Evolutionary conservation across 352 stramenopile genomes (phyloP).

Genomic region (Globisporangium nunn): DNA sequence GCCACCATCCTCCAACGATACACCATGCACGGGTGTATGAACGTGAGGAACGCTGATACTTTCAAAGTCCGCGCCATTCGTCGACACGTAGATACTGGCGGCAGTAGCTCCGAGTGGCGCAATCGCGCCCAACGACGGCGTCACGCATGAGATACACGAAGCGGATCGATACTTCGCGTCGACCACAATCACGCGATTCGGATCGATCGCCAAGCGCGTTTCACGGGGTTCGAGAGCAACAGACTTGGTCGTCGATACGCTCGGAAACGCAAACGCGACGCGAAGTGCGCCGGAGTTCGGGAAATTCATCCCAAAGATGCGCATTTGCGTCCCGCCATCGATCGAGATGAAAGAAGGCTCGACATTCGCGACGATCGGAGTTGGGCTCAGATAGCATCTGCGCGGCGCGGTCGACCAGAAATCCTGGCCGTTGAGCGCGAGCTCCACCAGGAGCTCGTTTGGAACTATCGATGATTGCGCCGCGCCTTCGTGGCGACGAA

Average conservation of each 20-base stretch:
- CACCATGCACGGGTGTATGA: slow-evolving; percentile 8
- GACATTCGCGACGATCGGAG: slow-evolving; percentile 27
- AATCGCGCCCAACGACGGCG: slow-evolving; percentile 25
- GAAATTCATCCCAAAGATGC: slow-evolving; percentile 48
- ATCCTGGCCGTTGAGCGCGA: slow-evolving; percentile 62
- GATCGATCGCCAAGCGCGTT: slow-evolving; percentile 27
- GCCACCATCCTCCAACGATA: not conserved
- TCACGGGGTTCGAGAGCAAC: not conserved
- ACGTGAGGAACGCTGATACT: slow-evolving; percentile 40
- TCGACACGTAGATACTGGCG: slow-evolving; percentile 37
- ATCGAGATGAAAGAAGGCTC: slow-evolving; percentile 39
- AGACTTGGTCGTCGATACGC: too few species aligned
- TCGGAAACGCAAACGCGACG: slow-evolving; percentile 34
- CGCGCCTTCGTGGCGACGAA: slow-evolving; percentile 24
- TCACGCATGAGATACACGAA: slow-evolving; percentile 33
- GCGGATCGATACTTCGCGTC: slow-evolving; percentile 47
- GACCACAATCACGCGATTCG: slow-evolving; percentile 31
- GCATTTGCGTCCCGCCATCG: slow-evolving; percentile 27
- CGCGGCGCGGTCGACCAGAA: slow-evolving; percentile 41
- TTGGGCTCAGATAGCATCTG: slow-evolving; percentile 25
- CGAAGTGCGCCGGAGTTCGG: slow-evolving; percentile 28
- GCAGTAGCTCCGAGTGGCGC: slow-evolving; percentile 7
- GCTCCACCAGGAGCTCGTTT: slow-evolving; percentile 42
- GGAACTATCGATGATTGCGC: slow-evolving; percentile 23
- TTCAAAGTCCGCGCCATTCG: slow-evolving; percentile 62